These are phyloP conservation scores for Mycena vitilis DNA, from an alignment of 768 basidiomycete genomes.

Conservation along the genomic window DNA sequence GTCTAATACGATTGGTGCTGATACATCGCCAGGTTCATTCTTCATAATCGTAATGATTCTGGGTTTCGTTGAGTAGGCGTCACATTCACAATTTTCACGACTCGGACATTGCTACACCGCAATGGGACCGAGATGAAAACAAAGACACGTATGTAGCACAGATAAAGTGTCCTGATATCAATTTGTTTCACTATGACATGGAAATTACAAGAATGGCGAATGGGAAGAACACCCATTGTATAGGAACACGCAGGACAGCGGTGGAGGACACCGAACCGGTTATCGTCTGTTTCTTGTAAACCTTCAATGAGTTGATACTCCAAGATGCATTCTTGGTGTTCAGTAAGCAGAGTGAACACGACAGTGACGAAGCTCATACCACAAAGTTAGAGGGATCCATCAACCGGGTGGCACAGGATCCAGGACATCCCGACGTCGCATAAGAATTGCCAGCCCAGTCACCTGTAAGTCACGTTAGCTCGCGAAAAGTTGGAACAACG, in stretches of 20 bases:
- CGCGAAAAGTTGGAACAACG: background rate
- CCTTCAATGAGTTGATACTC: constrained; percentile 83
- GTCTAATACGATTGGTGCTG: background rate
- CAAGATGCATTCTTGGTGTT: constrained; percentile 76
- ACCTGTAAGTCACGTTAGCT: constrained; percentile 51
- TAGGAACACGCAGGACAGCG: constrained; percentile 6
- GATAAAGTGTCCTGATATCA: background rate
- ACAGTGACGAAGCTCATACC: constrained; percentile 52
- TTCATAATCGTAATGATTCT: background rate
- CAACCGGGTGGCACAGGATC: constrained; percentile 72
- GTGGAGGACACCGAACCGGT: constrained; percentile 47
- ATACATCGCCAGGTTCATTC: constrained; percentile 3
- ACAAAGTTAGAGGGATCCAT: constrained; percentile 80
- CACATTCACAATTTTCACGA: too few species aligned
- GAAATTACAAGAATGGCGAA: background rate
- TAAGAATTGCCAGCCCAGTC: constrained; percentile 91
- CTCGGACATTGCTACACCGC: too few species aligned
- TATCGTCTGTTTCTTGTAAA: constrained; percentile 71
- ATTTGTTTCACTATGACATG: constrained; percentile 1
- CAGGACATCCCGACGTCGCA: constrained; percentile 77
- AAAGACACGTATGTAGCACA: too few species aligned
- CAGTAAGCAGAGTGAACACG: constrained; percentile 11
- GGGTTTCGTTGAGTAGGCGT: too few species aligned
- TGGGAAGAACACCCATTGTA: constrained; percentile 11
- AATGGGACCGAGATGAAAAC: too few species aligned